Conservation (phyloP, 148 eudicot species). For the Amaranthus palmeri region DNA sequence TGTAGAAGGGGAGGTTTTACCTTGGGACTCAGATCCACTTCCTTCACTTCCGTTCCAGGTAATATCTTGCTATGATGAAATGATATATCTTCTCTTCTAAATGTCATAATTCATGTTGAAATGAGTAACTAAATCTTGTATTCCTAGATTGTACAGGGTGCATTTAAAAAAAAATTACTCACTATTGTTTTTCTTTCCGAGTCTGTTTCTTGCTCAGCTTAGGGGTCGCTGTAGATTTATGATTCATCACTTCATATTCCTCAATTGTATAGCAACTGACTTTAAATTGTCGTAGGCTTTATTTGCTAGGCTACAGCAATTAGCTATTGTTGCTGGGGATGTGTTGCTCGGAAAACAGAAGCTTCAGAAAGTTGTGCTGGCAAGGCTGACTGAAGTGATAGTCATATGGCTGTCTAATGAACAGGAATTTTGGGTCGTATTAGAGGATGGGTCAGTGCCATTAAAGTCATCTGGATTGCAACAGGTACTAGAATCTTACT, state of each 20-base stretch:
- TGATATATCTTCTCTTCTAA: not conserved
- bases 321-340: slow-evolving; percentile 92
- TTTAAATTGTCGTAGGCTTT: slow-evolving; percentile 52
- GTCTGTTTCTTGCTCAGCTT: not conserved
- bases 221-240: not conserved
- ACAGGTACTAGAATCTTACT: slow-evolving; percentile 45
- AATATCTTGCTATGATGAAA: slow-evolving; percentile 5
- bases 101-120: not conserved
- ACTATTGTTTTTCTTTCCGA: not conserved
- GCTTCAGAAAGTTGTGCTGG: slow-evolving; percentile 81
- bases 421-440: slow-evolving; percentile 85
- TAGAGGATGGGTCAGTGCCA: slow-evolving; percentile 66
- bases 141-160: not conserved
- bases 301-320: slow-evolving; percentile 87
- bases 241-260: not conserved
- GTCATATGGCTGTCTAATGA: slow-evolving; percentile 87
- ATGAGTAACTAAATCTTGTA: not conserved
- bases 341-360: slow-evolving; percentile 85
- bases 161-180: not conserved
- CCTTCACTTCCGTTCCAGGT: slow-evolving; percentile 99
- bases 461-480: slow-evolving; percentile 76
- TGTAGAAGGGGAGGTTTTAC: slow-evolving; percentile 55
- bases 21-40: slow-evolving; percentile 64
- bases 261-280: slow-evolving; percentile 5
- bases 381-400: slow-evolving; percentile 86